A percentile compares a stretch with the other conserved stretches of the same genome.
Evolutionary conservation across 2,329 filamentous ascomycete genomes (phyloP).

Genomic region (Colletotrichum tamarilloi): DNA sequence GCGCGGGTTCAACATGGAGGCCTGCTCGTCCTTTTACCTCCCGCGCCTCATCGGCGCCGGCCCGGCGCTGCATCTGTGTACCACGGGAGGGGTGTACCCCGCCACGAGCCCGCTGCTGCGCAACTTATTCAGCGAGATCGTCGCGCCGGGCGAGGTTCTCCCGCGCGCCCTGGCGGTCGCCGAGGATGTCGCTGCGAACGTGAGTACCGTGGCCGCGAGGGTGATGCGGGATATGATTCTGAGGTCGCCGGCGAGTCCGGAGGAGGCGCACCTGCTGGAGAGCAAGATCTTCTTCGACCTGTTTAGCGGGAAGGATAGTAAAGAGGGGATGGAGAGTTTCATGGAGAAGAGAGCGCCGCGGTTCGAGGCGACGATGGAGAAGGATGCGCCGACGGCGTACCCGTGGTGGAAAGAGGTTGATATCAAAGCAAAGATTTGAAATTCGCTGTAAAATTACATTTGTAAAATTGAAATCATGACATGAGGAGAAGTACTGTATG

Average conservation of each 20-base stretch:
- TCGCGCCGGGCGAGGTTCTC: slow-evolving; percentile 70
- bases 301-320: slow-evolving; percentile 68
- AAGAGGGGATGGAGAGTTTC: slow-evolving; percentile 76
- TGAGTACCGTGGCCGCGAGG: slow-evolving; percentile 71
- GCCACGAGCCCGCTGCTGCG: slow-evolving; percentile 62
- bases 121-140: slow-evolving; percentile 74
- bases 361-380: slow-evolving; percentile 70
- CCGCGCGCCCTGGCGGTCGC: slow-evolving; percentile 74
- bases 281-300: slow-evolving; percentile 71
- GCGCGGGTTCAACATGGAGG: slow-evolving; percentile 78
- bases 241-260: slow-evolving; percentile 63
- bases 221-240: slow-evolving; percentile 81
- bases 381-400: slow-evolving; percentile 68
- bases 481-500: not conserved
- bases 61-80: slow-evolving; percentile 72
- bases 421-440: slow-evolving; percentile 41
- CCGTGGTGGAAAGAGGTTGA: slow-evolving; percentile 74
- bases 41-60: slow-evolving; percentile 75
- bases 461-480: not conserved
- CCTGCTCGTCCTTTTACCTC: slow-evolving; percentile 77
- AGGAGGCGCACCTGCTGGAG: slow-evolving; percentile 78
- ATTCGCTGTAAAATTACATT: not conserved
- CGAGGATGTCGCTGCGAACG: slow-evolving; percentile 73
- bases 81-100: slow-evolving; percentile 72
- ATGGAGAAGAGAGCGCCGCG: slow-evolving; percentile 73